A percentile compares a stretch with the other conserved stretches of the same genome.
Evolutionary conservation across 2,329 filamentous ascomycete genomes (phyloP).

Genomic region (Cercospora sesami): DNA sequence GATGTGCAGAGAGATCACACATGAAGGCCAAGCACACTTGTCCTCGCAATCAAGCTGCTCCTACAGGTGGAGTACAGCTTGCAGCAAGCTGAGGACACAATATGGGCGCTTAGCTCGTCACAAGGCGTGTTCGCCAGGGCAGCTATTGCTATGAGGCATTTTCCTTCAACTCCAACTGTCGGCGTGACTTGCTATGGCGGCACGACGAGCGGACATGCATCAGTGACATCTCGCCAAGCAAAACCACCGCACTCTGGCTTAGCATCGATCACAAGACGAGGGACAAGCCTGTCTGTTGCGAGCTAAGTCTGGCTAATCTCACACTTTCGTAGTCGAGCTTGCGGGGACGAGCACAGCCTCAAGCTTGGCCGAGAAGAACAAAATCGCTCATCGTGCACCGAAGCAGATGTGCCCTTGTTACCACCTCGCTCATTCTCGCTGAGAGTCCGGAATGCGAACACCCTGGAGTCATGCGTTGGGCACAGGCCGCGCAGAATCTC

Average conservation of each 20-base stretch:
- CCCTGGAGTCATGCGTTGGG: not conserved
- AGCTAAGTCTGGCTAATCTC: not conserved
- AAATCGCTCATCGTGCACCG: not conserved
- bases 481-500: not conserved
- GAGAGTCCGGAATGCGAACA: not conserved
- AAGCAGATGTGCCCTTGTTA: not conserved
- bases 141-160: not conserved
- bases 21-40: constrained; percentile 2
- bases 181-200: not conserved
- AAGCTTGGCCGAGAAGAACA: not conserved
- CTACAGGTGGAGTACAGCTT: not conserved
- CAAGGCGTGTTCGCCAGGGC: not conserved
- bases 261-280: not conserved
- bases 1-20: not conserved
- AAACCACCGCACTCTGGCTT: not conserved
- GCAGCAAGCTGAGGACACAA: not conserved
- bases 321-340: not conserved
- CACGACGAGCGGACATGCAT: not conserved
- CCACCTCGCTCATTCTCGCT: not conserved
- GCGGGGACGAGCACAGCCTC: not conserved
- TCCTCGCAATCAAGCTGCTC: not conserved
- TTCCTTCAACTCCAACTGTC: no score
- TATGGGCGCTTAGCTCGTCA: not conserved
- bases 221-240: not conserved
- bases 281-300: not conserved